These are phyloP conservation scores for Sindora glabra DNA, from an alignment of 306 rosid genomes.

Conservation along the genomic window DNA sequence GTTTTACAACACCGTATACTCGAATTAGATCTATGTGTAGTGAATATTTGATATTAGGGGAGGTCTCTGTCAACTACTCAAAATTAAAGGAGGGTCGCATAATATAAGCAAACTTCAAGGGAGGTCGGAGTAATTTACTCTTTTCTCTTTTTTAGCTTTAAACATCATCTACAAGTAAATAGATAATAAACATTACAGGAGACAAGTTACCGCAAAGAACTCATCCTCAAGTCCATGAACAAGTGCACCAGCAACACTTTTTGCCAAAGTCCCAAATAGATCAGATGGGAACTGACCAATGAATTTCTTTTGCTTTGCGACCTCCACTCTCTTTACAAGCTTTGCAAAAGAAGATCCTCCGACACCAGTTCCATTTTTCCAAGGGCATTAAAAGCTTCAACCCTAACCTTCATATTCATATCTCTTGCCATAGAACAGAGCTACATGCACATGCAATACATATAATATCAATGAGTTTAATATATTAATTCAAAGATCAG, in stretches of 20 bases:
- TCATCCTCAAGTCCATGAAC: conserved; percentile 97
- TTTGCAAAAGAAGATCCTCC: conserved; percentile 73
- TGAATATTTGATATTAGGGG: too few relatives aligned
- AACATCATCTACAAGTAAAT: not conserved
- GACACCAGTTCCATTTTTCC: conserved; percentile 55
- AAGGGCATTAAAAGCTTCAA: conserved; percentile 60
- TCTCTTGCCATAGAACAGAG: conserved; percentile 83
- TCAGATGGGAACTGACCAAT: conserved; percentile 32
- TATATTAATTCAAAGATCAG: conserved; percentile 20
- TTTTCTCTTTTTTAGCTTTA: too few relatives aligned
- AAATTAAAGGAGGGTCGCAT: not conserved
- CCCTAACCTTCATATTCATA: conserved; percentile 76
- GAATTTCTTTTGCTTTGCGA: conserved; percentile 34
- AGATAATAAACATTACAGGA: not conserved
- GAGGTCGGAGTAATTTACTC: conserved; percentile 25
- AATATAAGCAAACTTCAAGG: conserved; percentile 24
- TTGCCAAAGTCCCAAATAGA: conserved; percentile 37
- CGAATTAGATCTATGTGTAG: too few relatives aligned
- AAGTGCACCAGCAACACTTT: conserved; percentile 66
- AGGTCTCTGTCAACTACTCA: conserved; percentile 15
- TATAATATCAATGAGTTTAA: conserved; percentile 12
- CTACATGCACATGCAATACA: conserved; percentile 37
- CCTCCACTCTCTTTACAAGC: conserved; percentile 53
- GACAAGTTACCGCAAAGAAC: conserved; percentile 63
- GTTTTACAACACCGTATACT: too few relatives aligned